Conservation (phyloP, 73 alveolate genomes). For the Loxodes magnus region DNA sequence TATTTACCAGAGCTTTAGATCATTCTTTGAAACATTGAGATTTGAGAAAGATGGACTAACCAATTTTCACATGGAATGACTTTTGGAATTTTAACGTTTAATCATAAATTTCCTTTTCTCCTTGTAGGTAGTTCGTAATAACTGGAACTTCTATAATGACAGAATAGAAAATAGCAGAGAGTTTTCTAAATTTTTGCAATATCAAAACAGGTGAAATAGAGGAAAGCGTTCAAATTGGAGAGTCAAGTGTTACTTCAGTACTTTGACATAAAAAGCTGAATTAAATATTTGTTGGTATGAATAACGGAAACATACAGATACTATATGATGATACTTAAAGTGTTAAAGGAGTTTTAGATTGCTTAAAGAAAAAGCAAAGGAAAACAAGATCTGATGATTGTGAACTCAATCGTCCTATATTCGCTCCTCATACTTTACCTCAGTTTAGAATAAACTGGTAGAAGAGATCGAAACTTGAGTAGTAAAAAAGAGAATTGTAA, state of each 20-base stretch:
- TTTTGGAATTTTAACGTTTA: conserved; percentile 13
- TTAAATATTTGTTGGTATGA: conserved; percentile 28
- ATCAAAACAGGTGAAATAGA: not conserved
- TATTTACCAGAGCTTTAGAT: conserved; percentile 70
- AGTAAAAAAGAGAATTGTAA: too few species aligned
- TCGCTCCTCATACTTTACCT: conserved; percentile 22
- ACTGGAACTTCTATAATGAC: conserved; percentile 40
- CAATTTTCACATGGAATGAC: conserved; percentile 38
- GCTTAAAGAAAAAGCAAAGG: not conserved
- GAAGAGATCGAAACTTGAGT: too few species aligned
- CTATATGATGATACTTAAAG: conserved; percentile 33
- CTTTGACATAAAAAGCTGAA: conserved; percentile 31
- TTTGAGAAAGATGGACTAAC: conserved; percentile 52
- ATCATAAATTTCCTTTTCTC: conserved; percentile 32
- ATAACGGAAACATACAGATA: conserved; percentile 26
- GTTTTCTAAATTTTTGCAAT: not conserved
- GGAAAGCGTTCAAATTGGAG: not conserved
- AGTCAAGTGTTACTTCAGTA: conserved; percentile 15
- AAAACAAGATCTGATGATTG: not conserved
- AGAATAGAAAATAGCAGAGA: not conserved
- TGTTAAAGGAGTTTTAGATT: conserved; percentile 18
- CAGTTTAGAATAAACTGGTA: conserved; percentile 16
- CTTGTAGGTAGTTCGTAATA: conserved; percentile 31
- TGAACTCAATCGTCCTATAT: conserved; percentile 8
- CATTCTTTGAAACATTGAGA: conserved; percentile 87